A percentile compares a stretch with the other conserved stretches of the same genome.
phyloP scores from a whole-genome alignment of 306 rosid species.

The Vigna radiata region DNA sequence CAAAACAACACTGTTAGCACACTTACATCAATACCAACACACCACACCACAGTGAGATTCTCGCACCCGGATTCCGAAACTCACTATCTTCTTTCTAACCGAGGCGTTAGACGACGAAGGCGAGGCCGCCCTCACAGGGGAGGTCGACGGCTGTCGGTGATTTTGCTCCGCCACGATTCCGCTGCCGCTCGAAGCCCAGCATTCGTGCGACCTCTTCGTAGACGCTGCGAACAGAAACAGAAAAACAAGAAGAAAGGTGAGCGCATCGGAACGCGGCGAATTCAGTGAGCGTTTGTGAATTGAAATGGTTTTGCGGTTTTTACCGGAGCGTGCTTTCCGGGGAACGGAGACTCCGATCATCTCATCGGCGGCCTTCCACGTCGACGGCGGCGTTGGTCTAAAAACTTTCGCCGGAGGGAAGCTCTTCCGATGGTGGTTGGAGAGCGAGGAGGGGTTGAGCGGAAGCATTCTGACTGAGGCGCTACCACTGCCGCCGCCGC shows the following conservation, averaged over 20 bases:
- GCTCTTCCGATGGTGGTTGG: constrained; percentile 77
- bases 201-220: constrained; percentile 93
- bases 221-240: constrained; percentile 58
- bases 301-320: neutral
- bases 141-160: constrained; percentile 76
- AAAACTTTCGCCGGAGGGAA: constrained; percentile 79
- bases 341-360: constrained; percentile 97
- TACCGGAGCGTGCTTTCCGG: constrained; percentile 97
- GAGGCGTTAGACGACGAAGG: constrained; percentile 88
- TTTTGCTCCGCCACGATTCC: constrained; percentile 65
- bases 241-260: constrained; percentile 2
- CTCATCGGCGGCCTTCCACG: constrained; percentile 93
- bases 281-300: neutral
- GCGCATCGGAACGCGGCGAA: neutral
- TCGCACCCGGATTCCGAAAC: constrained; percentile 38
- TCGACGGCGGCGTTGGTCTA: constrained; percentile 64
- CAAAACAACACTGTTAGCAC: constrained; percentile 46
- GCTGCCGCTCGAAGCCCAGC: constrained; percentile 74
- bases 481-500: constrained; percentile 44
- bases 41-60: neutral
- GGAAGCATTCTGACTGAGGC: constrained; percentile 91
- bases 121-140: constrained; percentile 82
- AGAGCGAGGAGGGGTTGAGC: constrained; percentile 64
- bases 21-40: constrained; percentile 7
- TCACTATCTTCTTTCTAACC: constrained; percentile 80